Conservation (phyloP, 129 eudicot species). For the Arctium lappa region DNA sequence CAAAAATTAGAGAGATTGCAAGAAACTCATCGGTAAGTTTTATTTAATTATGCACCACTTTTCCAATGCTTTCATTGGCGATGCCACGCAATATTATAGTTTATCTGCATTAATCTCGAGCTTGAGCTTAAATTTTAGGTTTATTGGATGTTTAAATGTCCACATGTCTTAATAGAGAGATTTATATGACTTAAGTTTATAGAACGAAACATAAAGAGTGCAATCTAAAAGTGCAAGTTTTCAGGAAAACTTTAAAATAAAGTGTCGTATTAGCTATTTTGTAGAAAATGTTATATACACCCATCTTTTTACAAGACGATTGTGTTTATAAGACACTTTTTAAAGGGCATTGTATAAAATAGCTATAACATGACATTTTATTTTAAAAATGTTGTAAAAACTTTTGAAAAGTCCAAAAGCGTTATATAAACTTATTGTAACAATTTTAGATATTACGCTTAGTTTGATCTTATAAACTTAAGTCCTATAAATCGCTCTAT, state of each 20-base stretch:
- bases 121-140: neutral
- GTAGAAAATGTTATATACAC: neutral
- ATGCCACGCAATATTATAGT: no score
- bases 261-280: neutral
- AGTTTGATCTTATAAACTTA: neutral
- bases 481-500: no score
- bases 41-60: neutral
- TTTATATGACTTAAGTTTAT: no score
- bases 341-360: no score
- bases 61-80: neutral
- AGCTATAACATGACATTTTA: neutral
- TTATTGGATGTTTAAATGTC: no score
- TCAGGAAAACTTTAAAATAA: no score
- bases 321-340: no score
- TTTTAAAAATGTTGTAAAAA: no score
- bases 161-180: neutral
- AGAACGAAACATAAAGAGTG: neutral
- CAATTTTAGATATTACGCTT: no score
- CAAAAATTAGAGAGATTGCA: neutral
- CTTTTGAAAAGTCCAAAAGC: no score
- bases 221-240: neutral
- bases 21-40: conserved; percentile 5
- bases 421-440: neutral
- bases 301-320: neutral
- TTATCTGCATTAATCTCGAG: neutral